A percentile compares a stretch with the other conserved stretches of the same genome.
These are phyloP conservation scores for Carpinus viminea DNA, from an alignment of 306 rosid species.

Conservation along the genomic window DNA sequence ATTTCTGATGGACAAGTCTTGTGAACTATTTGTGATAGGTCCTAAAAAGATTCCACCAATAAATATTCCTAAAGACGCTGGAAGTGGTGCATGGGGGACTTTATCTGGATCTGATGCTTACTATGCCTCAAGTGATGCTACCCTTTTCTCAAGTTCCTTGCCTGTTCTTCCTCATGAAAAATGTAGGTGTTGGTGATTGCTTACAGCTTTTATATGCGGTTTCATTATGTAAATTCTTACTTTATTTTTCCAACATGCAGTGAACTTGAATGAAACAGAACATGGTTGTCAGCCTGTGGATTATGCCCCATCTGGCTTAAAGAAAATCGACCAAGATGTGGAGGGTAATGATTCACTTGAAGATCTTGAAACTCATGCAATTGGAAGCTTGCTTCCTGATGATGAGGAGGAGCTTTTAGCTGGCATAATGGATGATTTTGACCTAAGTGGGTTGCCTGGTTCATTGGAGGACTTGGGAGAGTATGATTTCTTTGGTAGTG, in stretches of 20 bases:
- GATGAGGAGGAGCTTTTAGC: conserved; percentile 80
- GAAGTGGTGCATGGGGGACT: conserved; percentile 45
- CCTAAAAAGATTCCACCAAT: conserved; percentile 49
- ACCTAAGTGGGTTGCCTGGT: conserved; percentile 75
- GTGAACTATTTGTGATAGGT: conserved; percentile 39
- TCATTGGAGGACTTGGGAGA: conserved; percentile 86
- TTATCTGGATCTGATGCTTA: conserved; percentile 53
- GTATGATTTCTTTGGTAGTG: conserved; percentile 74
- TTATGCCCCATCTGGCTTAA: conserved; percentile 49
- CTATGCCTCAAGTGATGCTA: conserved; percentile 69
- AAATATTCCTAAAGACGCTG: conserved; percentile 44
- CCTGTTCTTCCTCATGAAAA: conserved; percentile 79
- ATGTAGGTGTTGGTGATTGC: conserved; percentile 42
- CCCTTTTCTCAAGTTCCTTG: conserved; percentile 77
- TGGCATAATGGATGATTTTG: conserved; percentile 78
- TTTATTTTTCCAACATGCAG: conserved; percentile 47
- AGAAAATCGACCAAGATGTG: conserved; percentile 44
- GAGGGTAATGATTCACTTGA: conserved; percentile 51
- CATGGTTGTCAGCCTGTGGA: conserved; percentile 48
- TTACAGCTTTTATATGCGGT: conserved; percentile 14
- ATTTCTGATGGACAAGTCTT: conserved; percentile 10
- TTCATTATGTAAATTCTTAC: conserved; percentile 15
- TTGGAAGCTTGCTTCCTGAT: conserved; percentile 68
- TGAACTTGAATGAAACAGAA: conserved; percentile 58
- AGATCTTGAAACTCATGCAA: conserved; percentile 43